A percentile compares a stretch with the other conserved stretches of the same genome.
phyloP scores from a whole-genome alignment of 2,329 filamentous ascomycete genomes.

The Fulvia fulva region DNA sequence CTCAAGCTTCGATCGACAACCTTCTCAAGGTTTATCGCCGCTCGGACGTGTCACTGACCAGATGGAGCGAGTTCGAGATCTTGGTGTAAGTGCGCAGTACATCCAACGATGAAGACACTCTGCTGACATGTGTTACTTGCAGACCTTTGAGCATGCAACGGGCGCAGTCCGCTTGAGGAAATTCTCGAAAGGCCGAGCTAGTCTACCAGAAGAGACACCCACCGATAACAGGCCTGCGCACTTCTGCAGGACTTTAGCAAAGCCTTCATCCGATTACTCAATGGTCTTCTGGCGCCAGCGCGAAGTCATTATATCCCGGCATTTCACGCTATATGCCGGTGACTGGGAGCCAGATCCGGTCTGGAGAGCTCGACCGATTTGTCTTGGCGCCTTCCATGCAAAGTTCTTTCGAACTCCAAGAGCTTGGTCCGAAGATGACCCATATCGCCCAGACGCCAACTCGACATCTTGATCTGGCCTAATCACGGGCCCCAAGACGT shows the following conservation, averaged over 20 bases:
- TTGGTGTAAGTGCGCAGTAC: slow-evolving; percentile 24
- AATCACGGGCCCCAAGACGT: not conserved
- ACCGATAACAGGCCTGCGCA: not conserved
- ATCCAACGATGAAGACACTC: not conserved
- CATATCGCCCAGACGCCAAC: not conserved
- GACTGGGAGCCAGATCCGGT: not conserved
- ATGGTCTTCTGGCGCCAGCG: not conserved
- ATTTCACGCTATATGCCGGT: not conserved
- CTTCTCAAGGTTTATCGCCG: slow-evolving; percentile 71
- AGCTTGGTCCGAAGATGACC: slow-evolving; percentile 1
- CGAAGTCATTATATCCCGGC: not conserved
- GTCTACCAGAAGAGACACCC: not conserved
- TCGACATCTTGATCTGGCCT: not conserved
- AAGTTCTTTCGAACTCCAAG: slow-evolving; percentile 2
- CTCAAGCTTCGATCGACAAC: slow-evolving; percentile 38
- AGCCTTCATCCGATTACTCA: not conserved
- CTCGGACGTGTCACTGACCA: slow-evolving; percentile 62
- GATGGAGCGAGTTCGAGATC: slow-evolving; percentile 71
- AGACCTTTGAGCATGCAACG: not conserved
- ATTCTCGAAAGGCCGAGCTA: not conserved
- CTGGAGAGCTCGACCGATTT: not conserved
- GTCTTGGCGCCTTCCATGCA: slow-evolving; percentile 3
- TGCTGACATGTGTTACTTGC: not conserved
- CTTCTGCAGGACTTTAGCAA: not conserved
- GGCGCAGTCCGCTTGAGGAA: not conserved